phyloP scores from a whole-genome alignment of 2,329 filamentous ascomycete species.

The Clarireedia paspali region DNA sequence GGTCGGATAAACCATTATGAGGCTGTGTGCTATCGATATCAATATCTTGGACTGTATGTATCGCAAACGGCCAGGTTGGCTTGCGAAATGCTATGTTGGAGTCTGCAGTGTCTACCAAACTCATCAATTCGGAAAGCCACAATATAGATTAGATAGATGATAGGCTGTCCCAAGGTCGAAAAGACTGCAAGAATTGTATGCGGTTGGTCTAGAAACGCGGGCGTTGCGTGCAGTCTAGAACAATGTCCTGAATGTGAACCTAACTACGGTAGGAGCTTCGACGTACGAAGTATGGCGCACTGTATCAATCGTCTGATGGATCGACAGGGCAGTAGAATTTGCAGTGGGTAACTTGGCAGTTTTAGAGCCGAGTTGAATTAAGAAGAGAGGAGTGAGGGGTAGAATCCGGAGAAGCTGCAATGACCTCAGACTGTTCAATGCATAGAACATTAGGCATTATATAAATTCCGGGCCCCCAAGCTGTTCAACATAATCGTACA shows the following conservation, averaged over 20 bases:
- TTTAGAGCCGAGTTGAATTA: neutral
- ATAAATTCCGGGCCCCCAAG: neutral
- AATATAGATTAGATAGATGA: neutral
- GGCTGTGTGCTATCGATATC: no score
- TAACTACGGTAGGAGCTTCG: neutral
- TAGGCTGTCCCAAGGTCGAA: neutral
- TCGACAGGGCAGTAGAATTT: neutral
- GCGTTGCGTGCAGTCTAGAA: no score
- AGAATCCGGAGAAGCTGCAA: neutral
- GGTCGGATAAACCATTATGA: no score
- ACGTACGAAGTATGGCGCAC: neutral
- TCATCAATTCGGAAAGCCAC: neutral
- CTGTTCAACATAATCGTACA: no score
- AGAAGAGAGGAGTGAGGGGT: neutral
- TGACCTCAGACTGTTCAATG: neutral
- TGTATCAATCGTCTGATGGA: neutral
- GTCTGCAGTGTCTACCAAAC: no score
- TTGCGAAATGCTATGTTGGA: neutral
- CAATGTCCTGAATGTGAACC: neutral
- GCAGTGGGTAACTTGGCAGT: neutral
- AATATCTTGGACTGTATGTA: no score
- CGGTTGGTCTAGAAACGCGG: neutral
- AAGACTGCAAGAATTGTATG: neutral
- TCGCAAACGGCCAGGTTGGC: no score
- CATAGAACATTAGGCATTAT: neutral